A percentile compares a stretch with the other conserved stretches of the same genome.
These are phyloP conservation scores for Fomitopsis pulvina DNA, from an alignment of 768 basidiomycete species.

Conservation along the genomic window DNA sequence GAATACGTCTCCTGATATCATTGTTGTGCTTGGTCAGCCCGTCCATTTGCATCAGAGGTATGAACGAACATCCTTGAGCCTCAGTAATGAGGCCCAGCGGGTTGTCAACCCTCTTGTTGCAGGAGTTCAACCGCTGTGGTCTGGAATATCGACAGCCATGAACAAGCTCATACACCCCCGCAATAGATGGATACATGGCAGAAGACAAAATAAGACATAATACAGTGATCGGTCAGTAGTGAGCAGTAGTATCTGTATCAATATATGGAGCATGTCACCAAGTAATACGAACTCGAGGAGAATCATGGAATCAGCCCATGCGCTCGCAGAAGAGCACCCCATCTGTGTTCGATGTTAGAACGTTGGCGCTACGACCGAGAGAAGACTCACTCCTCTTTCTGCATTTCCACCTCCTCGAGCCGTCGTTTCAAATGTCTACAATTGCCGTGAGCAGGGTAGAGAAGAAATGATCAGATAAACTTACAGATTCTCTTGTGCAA, in stretches of 20 bases:
- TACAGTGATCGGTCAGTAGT: background rate
- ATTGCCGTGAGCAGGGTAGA: background rate
- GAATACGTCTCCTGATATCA: too few species aligned
- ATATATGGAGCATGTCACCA: background rate
- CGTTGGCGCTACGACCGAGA: constrained; percentile 1
- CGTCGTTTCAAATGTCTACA: constrained; percentile 62
- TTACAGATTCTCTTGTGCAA: constrained; percentile 76
- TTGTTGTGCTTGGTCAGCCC: too few species aligned
- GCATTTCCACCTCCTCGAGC: constrained; percentile 63
- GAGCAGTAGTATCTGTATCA: background rate
- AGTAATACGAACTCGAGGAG: constrained; percentile 5
- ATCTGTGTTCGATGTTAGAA: constrained; percentile 34
- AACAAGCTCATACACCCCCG: background rate
- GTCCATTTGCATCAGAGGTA: too few species aligned
- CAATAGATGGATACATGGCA: background rate
- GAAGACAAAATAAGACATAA: background rate
- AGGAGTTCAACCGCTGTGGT: too few species aligned
- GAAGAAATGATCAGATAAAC: constrained; percentile 21
- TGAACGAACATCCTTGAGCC: too few species aligned
- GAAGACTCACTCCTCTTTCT: constrained; percentile 69
- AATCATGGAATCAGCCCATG: constrained; percentile 37
- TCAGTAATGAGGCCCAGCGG: too few species aligned
- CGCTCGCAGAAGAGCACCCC: constrained; percentile 52
- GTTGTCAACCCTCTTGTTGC: too few species aligned
- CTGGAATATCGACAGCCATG: too few species aligned